Percentiles rank a stretch among this genome's conserved stretches.
These are phyloP conservation scores for Speleostelium caveatum DNA, from an alignment of 78 protist genomes.

Conservation along the genomic window DNA sequence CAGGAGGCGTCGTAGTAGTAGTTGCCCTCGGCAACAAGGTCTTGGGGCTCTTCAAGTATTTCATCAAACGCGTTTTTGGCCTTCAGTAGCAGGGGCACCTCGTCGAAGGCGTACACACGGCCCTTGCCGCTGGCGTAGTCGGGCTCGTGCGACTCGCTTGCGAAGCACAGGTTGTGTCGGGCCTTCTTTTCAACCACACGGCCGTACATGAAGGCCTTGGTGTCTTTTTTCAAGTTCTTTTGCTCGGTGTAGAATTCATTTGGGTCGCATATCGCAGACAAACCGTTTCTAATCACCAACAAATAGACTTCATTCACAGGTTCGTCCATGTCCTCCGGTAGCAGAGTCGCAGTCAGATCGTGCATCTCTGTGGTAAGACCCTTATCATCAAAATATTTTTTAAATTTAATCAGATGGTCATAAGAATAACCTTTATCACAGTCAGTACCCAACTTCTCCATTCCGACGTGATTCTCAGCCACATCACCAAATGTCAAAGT, in stretches of 20 bases:
- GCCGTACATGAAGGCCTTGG: slow-evolving; percentile 27
- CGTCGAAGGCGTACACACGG: not conserved
- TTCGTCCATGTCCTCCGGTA: not conserved
- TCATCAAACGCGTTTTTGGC: not conserved
- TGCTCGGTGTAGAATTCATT: slow-evolving; percentile 15
- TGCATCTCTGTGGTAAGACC: slow-evolving; percentile 6
- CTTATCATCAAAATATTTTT: slow-evolving; percentile 15
- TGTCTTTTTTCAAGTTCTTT: slow-evolving; percentile 16
- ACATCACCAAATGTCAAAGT: slow-evolving; percentile 12
- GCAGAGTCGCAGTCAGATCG: no score
- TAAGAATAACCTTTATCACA: not conserved
- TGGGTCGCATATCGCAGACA: slow-evolving; percentile 5
- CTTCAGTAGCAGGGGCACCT: not conserved
- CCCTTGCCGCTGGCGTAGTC: slow-evolving; percentile 27
- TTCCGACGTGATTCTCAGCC: slow-evolving; percentile 3
- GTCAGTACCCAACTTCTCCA: slow-evolving; percentile 1
- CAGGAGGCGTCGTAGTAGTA: slow-evolving; percentile 2
- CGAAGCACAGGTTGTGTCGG: slow-evolving; percentile 18
- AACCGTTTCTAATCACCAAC: slow-evolving; percentile 16
- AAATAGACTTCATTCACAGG: slow-evolving; percentile 12
- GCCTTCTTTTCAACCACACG: slow-evolving; percentile 19
- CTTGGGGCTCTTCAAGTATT: not conserved
- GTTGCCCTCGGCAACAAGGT: slow-evolving; percentile 16
- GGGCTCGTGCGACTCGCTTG: not conserved
- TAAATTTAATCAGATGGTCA: slow-evolving; percentile 3